Evolutionary conservation across 495 filamentous ascomycete genomes (phyloP), one percentile per base, ranked within the genome.

Genomic region (Apodospora peruviana): DNA sequence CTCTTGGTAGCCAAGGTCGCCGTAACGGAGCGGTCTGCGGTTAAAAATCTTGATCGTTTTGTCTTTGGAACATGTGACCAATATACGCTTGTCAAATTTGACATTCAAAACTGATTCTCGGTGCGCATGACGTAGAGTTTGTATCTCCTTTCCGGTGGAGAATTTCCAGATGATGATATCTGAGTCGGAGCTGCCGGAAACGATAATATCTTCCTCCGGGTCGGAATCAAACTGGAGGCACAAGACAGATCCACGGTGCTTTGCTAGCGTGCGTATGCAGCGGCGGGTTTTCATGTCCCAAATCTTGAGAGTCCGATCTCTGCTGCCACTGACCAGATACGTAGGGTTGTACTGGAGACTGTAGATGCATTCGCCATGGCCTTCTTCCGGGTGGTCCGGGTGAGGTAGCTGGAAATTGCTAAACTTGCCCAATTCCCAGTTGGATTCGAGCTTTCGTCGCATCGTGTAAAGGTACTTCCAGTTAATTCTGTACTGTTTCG

Each of bases 11-110:
- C 87, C 79, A n/a, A 77, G 59, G 50, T 90, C 81, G 12, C 78
- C 81, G 21, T 82, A 77, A 22, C 75, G 69, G 16, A 98, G 72
- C 27, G 83, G 75, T 35, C 68, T 75, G 0, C 94, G 86, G 59
- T 88, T 96, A 82, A 94, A 99, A 10, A 97, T 79, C 58, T 95
- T 96, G 68, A 99, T 93, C 0, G 86, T 83, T 58, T 91, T 91
- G 65, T 99, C 93, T 60, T 97, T 99, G 44, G 90, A 96, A 64
- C 93, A 96, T 1, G 93, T 99, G 7, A 97, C 88, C 18, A 99
- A 75, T 54, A 89, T 94, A 5, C 87, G 80, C 51, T 88, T 80
- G 56, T 96, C 90, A 61, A 97, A 99, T 53, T 86, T 82, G 42
- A 99, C 82, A 60, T 97, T 97, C n/a, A 99, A 70, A 1, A 99